phyloP scores from a whole-genome alignment of 2,329 filamentous ascomycete species.

The Delphinella strobiligena region DNA sequence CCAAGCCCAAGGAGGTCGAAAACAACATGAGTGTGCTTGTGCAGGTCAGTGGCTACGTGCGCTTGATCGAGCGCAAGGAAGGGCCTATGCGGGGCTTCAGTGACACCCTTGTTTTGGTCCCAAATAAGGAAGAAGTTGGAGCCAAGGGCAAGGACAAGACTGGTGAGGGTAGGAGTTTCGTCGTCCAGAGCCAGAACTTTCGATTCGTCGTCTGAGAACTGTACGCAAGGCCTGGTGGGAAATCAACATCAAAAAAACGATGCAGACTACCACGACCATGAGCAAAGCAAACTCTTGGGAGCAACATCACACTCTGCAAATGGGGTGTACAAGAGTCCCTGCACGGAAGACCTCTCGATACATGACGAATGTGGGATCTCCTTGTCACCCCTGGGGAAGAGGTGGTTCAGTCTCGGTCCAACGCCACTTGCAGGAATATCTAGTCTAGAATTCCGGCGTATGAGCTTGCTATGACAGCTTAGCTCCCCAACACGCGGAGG shows the following conservation, averaged over 20 bases:
- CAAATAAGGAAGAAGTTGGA: slow-evolving; percentile 30
- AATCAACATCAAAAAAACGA: background rate
- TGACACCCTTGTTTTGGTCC: slow-evolving; percentile 71
- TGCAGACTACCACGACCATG: no score
- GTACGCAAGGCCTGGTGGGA: background rate
- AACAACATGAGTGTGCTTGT: slow-evolving; percentile 60
- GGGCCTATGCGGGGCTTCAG: slow-evolving; percentile 59
- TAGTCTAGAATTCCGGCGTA: no score
- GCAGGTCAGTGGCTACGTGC: slow-evolving; percentile 60
- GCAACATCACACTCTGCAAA: no score
- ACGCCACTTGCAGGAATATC: no score
- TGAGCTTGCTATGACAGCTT: no score
- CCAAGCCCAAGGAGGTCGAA: slow-evolving; percentile 26
- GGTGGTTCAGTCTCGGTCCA: no score
- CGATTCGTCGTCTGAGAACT: slow-evolving; percentile 27
- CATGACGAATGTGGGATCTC: no score
- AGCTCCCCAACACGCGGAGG: no score
- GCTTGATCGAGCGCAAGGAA: slow-evolving; percentile 48
- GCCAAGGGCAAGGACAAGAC: slow-evolving; percentile 18
- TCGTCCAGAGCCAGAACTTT: slow-evolving; percentile 32
- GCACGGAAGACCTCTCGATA: no score
- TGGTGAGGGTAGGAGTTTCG: slow-evolving; percentile 23
- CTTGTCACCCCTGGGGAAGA: no score
- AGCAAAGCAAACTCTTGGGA: no score
- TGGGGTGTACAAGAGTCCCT: no score